A percentile compares a stretch with the other conserved stretches of the same genome.
These are phyloP conservation scores for Picea glauca DNA, from an alignment of 75 land plant genomes.

Conservation along the genomic window DNA sequence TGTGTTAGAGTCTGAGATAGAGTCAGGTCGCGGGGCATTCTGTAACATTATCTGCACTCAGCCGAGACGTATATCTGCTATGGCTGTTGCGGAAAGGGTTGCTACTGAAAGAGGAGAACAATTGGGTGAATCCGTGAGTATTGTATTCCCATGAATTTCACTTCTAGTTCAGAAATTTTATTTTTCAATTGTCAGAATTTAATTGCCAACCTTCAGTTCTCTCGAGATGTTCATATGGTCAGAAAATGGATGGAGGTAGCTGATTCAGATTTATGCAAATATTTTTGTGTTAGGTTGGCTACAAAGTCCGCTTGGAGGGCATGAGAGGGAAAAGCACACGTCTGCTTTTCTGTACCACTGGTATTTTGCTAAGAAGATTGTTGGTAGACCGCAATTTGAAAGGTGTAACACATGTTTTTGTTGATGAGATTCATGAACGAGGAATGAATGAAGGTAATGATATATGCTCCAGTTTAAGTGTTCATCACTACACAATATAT, in stretches of 20 bases:
- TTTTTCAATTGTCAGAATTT: not conserved
- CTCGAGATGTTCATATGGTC: not conserved
- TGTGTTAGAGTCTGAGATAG: constrained; percentile 87
- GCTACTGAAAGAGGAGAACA: constrained; percentile 93
- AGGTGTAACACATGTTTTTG: constrained; percentile 95
- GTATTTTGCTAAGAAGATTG: constrained; percentile 85
- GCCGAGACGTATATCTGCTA: constrained; percentile 97
- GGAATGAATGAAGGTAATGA: constrained; percentile 96
- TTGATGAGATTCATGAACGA: constrained; percentile 99
- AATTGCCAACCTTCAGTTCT: not conserved
- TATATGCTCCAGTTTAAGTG: not conserved
- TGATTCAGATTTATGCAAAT: not conserved
- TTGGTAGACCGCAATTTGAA: constrained; percentile 71
- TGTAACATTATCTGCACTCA: constrained; percentile 98
- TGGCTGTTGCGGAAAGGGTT: constrained; percentile 93
- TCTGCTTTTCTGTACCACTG: constrained; percentile 95
- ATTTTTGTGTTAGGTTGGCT: constrained; percentile 66
- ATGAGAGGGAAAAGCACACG: constrained; percentile 87
- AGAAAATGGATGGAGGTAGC: not conserved
- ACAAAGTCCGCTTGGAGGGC: constrained; percentile 95
- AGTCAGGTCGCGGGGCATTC: constrained; percentile 91
- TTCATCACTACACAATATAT: not conserved
- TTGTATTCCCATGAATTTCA: constrained; percentile 1
- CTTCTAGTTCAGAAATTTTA: not conserved
- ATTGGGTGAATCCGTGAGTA: constrained; percentile 85